These are phyloP conservation scores for Dillenia turbinata DNA, from an alignment of 164 flowering plant genomes.

Conservation along the genomic window DNA sequence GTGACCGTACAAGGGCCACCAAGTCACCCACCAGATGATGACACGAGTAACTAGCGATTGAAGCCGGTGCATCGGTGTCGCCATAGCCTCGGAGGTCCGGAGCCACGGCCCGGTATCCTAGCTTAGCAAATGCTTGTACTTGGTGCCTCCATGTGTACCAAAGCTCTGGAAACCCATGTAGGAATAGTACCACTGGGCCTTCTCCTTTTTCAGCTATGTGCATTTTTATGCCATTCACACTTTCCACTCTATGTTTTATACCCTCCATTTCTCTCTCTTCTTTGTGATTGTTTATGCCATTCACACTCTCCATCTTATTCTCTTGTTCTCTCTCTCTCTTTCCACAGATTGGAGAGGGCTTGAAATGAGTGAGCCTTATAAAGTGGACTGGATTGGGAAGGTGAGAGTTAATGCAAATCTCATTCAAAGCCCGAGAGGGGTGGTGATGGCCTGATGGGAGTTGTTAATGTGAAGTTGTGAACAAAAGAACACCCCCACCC, in stretches of 20 bases:
- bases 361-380: too few species aligned
- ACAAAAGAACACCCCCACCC: too few species aligned
- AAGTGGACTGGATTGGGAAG: too few species aligned
- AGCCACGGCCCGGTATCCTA: constrained; percentile 27
- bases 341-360: too few species aligned
- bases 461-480: too few species aligned
- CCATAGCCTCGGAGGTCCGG: constrained; percentile 68
- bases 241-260: constrained; percentile 37
- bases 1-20: constrained; percentile 34
- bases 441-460: too few species aligned
- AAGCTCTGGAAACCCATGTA: constrained; percentile 56
- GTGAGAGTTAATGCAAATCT: too few species aligned
- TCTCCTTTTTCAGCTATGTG: constrained; percentile 57
- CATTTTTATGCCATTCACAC: constrained; percentile 47
- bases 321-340: too few species aligned
- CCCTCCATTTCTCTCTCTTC: constrained; percentile 29
- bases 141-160: constrained; percentile 69
- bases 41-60: constrained; percentile 28
- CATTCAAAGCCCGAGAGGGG: too few species aligned
- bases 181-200: constrained; percentile 39
- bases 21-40: constrained; percentile 50
- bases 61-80: constrained; percentile 41
- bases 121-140: too few species aligned
- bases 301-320: too few species aligned
- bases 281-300: neutral